Base-by-base conservation (phyloP, 176 grass and related monocot species). In the Oryza longistaminata region DNA sequence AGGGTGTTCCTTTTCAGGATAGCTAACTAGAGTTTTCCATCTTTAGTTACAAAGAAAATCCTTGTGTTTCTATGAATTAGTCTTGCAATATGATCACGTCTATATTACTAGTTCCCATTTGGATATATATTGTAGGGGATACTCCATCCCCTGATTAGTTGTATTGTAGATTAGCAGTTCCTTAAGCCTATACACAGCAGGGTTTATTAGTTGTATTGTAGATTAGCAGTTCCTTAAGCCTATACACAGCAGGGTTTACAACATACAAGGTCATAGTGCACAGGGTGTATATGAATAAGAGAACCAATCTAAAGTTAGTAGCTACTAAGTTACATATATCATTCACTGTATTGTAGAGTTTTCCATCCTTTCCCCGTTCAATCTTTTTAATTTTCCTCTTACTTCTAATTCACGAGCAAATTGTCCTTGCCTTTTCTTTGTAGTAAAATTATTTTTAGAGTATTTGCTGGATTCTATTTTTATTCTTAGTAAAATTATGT, bases 321-420 rank as follows among this genome's bases (percentile, higher is more conserved):
- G 26, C 17, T 77, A 76, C 39, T 61, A 31, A 45, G 43, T 29
- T 79, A 24, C 29, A 17, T 46, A 49, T 82, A 6, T 4, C 17
- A 77, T 26, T 87, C 11, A 21, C 13, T 79, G 40, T 12, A 37
- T 73, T 65, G 19, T 15, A 3, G 29, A 27, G 7, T 77, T 85
- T 31, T 69, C 44, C 21, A 46, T 60, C 21, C 22, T 64, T 4
- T 74, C 50, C 15, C 19, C 25, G 50, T 42, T 21, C 10, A 68
- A 35, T 84, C 33, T 6, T 48, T 49, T 39, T 64, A 29, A 64
- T 26, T 78, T 78, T 3, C n/a, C 61, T 17, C 15, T 80, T 80
- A 21, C n/a, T 81, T 64, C 67, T 70, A 16, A 24, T 64, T 73
- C 16, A 25, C 21, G 68, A 78, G 61, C 67, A 88, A 81, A 76